Evolutionary conservation across 768 basidiomycete species (phyloP).

Genomic region (Mycena metata): DNA sequence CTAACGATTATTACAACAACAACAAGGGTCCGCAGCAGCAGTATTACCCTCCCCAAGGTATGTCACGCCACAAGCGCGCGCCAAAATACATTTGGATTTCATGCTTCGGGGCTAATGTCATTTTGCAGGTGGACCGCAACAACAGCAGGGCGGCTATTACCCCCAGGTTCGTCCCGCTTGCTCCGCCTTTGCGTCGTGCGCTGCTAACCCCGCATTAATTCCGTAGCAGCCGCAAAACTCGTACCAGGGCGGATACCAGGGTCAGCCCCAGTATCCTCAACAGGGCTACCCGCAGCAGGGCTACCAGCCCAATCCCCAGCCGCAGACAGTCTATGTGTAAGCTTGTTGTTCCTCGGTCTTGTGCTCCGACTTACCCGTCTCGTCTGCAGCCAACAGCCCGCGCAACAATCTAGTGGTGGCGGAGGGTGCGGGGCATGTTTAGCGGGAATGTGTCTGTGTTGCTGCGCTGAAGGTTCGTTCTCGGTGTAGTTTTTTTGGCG

Average conservation of each 20-base stretch:
- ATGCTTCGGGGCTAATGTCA: not conserved
- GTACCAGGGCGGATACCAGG: slow-evolving; percentile 54
- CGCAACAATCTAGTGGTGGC: slow-evolving; percentile 60
- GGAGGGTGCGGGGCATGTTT: slow-evolving; percentile 74
- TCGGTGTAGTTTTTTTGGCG: slow-evolving; percentile 4
- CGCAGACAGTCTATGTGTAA: slow-evolving; percentile 87
- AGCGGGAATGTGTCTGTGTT: slow-evolving; percentile 74
- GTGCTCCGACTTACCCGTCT: slow-evolving; percentile 11
- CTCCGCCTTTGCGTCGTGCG: not conserved
- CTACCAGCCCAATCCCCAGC: slow-evolving; percentile 67
- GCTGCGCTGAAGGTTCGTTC: slow-evolving; percentile 76
- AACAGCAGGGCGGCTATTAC: slow-evolving; percentile 78
- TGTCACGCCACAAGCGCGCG: slow-evolving; percentile 33
- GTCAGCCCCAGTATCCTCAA: slow-evolving; percentile 48
- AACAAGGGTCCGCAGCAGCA: slow-evolving; percentile 57
- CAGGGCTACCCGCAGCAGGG: slow-evolving; percentile 69
- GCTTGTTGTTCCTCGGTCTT: slow-evolving; percentile 39
- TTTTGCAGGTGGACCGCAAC: slow-evolving; percentile 56
- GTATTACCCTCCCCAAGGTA: slow-evolving; percentile 69
- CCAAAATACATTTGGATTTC: slow-evolving; percentile 26
- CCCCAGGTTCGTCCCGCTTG: slow-evolving; percentile 56
- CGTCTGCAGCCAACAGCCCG: slow-evolving; percentile 59
- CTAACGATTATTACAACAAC: slow-evolving; percentile 78
- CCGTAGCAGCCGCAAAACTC: slow-evolving; percentile 77
- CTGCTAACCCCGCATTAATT: slow-evolving; percentile 3